Percentiles rank a stretch among this genome's conserved stretches.
phyloP scores from a whole-genome alignment of 2,329 filamentous ascomycete genomes.

The Trichoderma arundinaceum region DNA sequence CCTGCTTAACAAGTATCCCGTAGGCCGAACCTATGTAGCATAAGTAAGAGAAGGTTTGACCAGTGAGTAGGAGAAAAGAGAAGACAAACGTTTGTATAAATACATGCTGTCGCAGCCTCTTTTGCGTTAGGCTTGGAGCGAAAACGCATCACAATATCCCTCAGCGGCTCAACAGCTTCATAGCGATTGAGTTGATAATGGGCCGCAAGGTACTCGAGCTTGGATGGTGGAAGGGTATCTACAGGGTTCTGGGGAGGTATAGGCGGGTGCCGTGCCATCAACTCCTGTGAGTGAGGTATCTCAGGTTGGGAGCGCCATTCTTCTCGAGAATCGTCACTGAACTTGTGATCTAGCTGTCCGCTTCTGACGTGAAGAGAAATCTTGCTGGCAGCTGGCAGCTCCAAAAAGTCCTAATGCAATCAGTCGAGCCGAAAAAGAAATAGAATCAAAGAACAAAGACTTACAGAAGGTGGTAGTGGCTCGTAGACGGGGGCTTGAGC shows the following conservation, averaged over 20 bases:
- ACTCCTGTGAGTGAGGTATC: constrained; percentile 37
- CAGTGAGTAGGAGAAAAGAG: neutral
- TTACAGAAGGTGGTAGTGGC: neutral
- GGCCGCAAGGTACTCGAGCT: constrained; percentile 66
- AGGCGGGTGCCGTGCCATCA: constrained; percentile 34
- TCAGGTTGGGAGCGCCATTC: constrained; percentile 36
- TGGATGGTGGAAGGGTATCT: constrained; percentile 30
- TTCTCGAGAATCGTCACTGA: neutral
- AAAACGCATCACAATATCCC: constrained; percentile 67
- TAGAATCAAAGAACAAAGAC: neutral
- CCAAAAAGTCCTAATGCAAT: neutral
- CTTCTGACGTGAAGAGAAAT: constrained; percentile 26
- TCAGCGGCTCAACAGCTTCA: constrained; percentile 72
- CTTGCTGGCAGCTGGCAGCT: neutral
- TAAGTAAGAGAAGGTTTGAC: neutral
- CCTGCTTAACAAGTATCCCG: constrained; percentile 66
- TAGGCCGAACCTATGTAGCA: constrained; percentile 64
- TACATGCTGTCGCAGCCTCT: constrained; percentile 63
- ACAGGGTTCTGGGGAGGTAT: constrained; percentile 34
- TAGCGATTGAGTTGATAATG: constrained; percentile 80
- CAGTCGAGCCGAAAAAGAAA: neutral
- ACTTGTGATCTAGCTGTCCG: neutral
- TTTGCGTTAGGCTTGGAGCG: constrained; percentile 57
- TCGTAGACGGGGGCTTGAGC: neutral
- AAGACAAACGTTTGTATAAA: constrained; percentile 71